These are phyloP conservation scores for Hanseniaspora thailandica DNA, from an alignment of 805 yeast genomes.

Conservation along the genomic window DNA sequence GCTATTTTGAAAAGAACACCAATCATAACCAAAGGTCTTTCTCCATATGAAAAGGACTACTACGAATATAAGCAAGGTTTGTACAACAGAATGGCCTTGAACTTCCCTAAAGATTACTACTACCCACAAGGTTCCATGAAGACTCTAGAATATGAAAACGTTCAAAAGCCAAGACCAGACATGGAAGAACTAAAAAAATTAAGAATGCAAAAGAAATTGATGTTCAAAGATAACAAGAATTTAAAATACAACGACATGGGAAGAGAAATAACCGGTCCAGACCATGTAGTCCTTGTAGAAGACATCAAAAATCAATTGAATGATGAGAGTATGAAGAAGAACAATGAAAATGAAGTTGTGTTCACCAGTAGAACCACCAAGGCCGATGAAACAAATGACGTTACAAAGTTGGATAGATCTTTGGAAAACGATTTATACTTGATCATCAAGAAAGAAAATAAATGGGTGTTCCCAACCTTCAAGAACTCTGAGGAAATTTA, in stretches of 20 bases:
- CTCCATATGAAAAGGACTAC: conserved; percentile 61
- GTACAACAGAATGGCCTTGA: conserved; percentile 89
- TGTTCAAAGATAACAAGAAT: conserved; percentile 68
- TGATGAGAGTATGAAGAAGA: conserved; percentile 35
- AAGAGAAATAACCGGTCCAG: conserved; percentile 78
- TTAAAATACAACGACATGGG: conserved; percentile 71
- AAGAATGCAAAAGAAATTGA: conserved; percentile 56
- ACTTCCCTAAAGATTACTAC: conserved; percentile 88
- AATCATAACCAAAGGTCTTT: conserved; percentile 64
- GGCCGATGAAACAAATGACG: conserved; percentile 58
- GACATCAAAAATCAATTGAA: conserved; percentile 35
- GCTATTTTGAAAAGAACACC: conserved; percentile 72
- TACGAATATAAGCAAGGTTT: conserved; percentile 75
- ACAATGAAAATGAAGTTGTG: conserved; percentile 35
- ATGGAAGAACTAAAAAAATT: conserved; percentile 67
- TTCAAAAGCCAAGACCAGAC: conserved; percentile 57
- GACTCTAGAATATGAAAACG: conserved; percentile 11
- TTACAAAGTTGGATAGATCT: conserved; percentile 61
- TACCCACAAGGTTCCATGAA: conserved; percentile 76
- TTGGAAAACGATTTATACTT: conserved; percentile 72
- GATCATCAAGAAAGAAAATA: conserved; percentile 39
- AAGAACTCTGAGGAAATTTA: conserved; percentile 28
- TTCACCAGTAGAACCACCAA: conserved; percentile 56
- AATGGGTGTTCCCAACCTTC: conserved; percentile 79
- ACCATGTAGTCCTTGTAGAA: conserved; percentile 64